A percentile compares a stretch with the other conserved stretches of the same genome.
phyloP scores from a whole-genome alignment of 23 red algal genomes.

The Gracilaria gracilis region DNA sequence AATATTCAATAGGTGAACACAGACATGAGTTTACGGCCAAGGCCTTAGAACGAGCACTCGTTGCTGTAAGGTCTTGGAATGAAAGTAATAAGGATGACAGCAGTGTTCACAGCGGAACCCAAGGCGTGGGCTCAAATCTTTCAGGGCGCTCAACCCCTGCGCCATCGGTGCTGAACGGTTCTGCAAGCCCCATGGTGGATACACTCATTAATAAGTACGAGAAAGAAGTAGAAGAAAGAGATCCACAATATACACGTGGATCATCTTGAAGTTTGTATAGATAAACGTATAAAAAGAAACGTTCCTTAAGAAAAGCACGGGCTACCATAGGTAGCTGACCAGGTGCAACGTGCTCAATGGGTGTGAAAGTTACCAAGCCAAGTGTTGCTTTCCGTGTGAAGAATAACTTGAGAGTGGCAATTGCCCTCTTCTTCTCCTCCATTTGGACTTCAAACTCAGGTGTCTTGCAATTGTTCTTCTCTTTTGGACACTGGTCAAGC shows the following conservation, averaged over 20 bases:
- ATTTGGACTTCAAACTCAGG: too few species aligned
- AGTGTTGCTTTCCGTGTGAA: too few species aligned
- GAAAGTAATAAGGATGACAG: conserved; percentile 2
- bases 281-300: too few species aligned
- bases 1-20: conserved; percentile 27
- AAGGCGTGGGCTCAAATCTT: background rate
- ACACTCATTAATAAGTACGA: conserved; percentile 8
- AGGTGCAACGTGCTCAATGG: too few species aligned
- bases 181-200: conserved; percentile 6
- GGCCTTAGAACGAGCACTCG: conserved; percentile 45
- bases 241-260: background rate
- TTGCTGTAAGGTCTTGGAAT: conserved; percentile 11
- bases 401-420: too few species aligned
- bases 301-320: too few species aligned
- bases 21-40: conserved; percentile 41
- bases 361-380: too few species aligned
- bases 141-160: background rate
- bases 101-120: background rate
- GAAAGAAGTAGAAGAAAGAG: background rate
- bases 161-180: background rate
- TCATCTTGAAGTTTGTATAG: background rate
- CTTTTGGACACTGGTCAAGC: too few species aligned
- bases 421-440: too few species aligned
- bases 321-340: too few species aligned
- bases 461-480: too few species aligned